Evolutionary conservation across 192 early-diverging fungal species (phyloP).

Genomic region (Kappamyces sp.): DNA sequence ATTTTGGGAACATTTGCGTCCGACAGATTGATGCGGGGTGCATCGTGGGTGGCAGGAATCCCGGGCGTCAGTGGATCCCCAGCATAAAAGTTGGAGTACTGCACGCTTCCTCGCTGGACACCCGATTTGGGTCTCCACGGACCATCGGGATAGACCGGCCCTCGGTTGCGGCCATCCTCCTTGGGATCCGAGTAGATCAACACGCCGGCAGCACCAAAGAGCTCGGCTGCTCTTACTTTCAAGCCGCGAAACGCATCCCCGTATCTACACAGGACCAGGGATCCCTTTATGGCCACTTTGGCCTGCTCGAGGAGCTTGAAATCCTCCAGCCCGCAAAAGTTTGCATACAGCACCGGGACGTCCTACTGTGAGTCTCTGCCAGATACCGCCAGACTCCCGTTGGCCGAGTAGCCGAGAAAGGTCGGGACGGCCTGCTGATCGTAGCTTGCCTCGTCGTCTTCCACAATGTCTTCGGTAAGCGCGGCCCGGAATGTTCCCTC

Average conservation of each 20-base stretch:
- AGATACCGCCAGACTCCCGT: conserved; percentile 40
- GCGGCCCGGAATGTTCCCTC: conserved; percentile 39
- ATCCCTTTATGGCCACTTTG: conserved; percentile 36
- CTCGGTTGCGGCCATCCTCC: conserved; percentile 50
- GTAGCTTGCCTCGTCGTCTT: conserved; percentile 54
- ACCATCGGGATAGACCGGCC: conserved; percentile 38
- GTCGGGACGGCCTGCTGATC: conserved; percentile 47
- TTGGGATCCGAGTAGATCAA: conserved; percentile 59
- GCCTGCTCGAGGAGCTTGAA: conserved; percentile 33
- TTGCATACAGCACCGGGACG: conserved; percentile 50
- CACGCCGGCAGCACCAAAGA: conserved; percentile 45
- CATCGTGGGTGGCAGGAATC: conserved; percentile 43
- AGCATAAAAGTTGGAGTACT: conserved; percentile 35
- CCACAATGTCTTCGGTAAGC: conserved; percentile 47
- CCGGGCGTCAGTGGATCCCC: conserved; percentile 64
- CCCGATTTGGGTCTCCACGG: conserved; percentile 54
- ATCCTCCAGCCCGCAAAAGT: conserved; percentile 53
- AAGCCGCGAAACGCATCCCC: conserved; percentile 45
- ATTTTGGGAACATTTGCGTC: conserved; percentile 48
- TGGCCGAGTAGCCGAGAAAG: conserved; percentile 50
- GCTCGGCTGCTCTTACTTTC: conserved; percentile 50
- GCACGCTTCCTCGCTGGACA: conserved; percentile 50
- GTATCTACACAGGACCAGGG: conserved; percentile 51
- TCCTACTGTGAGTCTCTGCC: conserved; percentile 36
- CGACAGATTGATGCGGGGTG: conserved; percentile 41